Conservation (phyloP, 208 protist genomes). For the Trypanosoma boissoni region DNA sequence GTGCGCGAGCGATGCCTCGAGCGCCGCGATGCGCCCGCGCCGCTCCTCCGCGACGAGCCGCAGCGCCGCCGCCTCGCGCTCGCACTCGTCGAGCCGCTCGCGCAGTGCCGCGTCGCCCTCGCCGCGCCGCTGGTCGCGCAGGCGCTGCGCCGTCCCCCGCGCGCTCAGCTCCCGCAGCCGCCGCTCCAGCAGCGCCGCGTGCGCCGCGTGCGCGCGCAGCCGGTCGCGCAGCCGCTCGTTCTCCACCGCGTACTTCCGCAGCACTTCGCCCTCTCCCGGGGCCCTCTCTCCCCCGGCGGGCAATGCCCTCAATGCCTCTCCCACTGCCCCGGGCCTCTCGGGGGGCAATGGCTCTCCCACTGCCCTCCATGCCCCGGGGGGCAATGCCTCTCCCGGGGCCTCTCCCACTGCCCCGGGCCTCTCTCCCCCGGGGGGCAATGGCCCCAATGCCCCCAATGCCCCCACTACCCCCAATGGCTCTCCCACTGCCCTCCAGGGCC, state of each 20-base stretch:
- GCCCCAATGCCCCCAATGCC: no score
- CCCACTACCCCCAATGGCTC: no score
- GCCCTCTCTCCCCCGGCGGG: background rate
- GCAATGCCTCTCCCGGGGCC: no score
- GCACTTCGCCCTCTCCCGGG: constrained; percentile 22
- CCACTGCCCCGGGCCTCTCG: no score
- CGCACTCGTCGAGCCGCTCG: constrained; percentile 21
- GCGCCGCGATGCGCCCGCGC: constrained; percentile 42
- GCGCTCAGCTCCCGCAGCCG: constrained; percentile 39
- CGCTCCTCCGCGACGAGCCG: constrained; percentile 37
- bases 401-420: no score
- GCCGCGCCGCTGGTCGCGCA: constrained; percentile 13
- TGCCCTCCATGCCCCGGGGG: no score
- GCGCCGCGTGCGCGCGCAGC: constrained; percentile 40
- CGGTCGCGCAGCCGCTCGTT: constrained; percentile 61
- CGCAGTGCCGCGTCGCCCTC: constrained; percentile 9
- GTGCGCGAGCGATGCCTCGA: constrained; percentile 35
- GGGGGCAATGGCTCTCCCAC: no score
- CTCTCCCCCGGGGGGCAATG: no score
- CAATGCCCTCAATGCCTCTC: no score
- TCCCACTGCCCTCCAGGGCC: no score
- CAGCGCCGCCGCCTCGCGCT: constrained; percentile 31
- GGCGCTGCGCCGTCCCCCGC: constrained; percentile 18
- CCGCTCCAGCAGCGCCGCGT: constrained; percentile 42
- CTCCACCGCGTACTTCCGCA: constrained; percentile 44